Percentiles rank a stretch among this genome's conserved stretches.
These are phyloP conservation scores for Nephelium lappaceum DNA, from an alignment of 345 rosid genomes.

Conservation along the genomic window DNA sequence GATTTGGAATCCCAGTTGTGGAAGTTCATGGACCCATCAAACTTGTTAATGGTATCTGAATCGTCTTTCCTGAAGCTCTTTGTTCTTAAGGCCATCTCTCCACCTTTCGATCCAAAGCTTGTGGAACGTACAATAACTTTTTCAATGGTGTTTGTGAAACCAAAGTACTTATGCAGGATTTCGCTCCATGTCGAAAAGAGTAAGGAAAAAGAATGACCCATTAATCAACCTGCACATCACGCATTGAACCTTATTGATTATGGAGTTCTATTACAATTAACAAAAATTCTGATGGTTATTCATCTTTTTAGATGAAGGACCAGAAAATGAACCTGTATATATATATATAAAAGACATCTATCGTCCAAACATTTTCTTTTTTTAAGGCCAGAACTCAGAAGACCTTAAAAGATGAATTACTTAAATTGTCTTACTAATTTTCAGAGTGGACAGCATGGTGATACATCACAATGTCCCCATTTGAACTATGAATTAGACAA, in stretches of 20 bases:
- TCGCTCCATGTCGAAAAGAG: slow-evolving; percentile 47
- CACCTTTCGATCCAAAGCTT: slow-evolving; percentile 31
- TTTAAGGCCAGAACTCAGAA: no score
- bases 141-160: slow-evolving; percentile 33
- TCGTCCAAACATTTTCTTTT: no score
- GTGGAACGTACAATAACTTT: slow-evolving; percentile 32
- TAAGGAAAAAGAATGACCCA: slow-evolving; percentile 57
- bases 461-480: no score
- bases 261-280: neutral
- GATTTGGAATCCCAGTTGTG: slow-evolving; percentile 33
- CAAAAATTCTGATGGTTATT: no score
- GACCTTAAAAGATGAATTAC: no score
- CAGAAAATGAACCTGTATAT: no score
- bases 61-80: slow-evolving; percentile 41
- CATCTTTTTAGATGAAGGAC: no score
- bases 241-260: neutral
- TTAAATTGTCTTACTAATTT: no score
- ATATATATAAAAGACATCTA: no score
- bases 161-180: slow-evolving; percentile 36
- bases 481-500: no score
- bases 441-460: no score
- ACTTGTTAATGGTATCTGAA: slow-evolving; percentile 24
- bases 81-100: slow-evolving; percentile 32
- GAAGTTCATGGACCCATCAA: slow-evolving; percentile 40
- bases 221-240: slow-evolving; percentile 22